phyloP scores from a whole-genome alignment of 2,329 filamentous ascomycete genomes.

The Xylariales sp. region DNA sequence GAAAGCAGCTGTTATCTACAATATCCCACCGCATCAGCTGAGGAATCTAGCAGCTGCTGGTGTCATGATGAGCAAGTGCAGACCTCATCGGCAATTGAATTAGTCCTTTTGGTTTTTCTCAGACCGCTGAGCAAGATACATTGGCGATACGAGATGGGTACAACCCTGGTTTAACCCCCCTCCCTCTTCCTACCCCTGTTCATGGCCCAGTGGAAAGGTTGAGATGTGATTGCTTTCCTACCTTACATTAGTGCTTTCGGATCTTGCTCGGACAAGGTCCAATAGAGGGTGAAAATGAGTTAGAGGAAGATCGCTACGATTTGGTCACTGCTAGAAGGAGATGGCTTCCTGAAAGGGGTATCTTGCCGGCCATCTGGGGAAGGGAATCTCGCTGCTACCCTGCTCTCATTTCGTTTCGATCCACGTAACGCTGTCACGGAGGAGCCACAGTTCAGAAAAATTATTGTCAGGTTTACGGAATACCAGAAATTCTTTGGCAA shows the following conservation, averaged over 20 bases:
- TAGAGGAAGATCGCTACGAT: conserved; percentile 6
- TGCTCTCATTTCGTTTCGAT: conserved; percentile 3
- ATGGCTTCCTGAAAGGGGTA: conserved; percentile 5
- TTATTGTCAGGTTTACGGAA: not conserved
- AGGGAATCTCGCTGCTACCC: conserved; percentile 5
- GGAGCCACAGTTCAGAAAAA: too few species aligned
- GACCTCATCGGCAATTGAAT: too few species aligned
- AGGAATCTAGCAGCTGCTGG: too few species aligned
- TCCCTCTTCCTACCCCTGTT: not conserved
- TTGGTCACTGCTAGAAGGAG: not conserved
- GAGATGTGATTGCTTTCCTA: conserved; percentile 8
- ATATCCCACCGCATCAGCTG: too few species aligned
- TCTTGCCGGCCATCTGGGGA: conserved; percentile 7
- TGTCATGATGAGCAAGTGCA: too few species aligned
- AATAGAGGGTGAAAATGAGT: not conserved
- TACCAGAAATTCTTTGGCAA: not conserved
- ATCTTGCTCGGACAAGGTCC: conserved; percentile 6
- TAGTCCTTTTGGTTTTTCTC: too few species aligned
- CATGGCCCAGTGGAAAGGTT: conserved; percentile 6
- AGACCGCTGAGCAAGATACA: not conserved
- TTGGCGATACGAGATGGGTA: not conserved
- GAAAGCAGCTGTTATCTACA: too few species aligned
- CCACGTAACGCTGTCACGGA: not conserved
- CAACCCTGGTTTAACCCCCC: too few species aligned
- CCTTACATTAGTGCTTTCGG: not conserved